Evolutionary conservation across 371 early-diverging fungal species (phyloP), one percentile per base, ranked within the genome.

Genomic region (Mortierella sp.): DNA sequence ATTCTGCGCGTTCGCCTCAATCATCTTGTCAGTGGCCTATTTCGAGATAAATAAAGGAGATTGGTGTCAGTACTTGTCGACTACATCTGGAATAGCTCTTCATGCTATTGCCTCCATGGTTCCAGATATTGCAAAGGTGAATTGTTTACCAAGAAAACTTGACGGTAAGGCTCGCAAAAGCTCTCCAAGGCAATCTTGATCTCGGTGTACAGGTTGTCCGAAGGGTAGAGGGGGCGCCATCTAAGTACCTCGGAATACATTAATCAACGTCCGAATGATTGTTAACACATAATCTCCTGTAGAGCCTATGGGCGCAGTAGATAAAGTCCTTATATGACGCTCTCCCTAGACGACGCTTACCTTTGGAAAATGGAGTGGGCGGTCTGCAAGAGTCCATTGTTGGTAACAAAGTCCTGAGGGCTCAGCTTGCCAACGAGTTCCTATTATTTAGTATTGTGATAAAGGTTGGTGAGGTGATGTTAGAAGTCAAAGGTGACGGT

Each of bases 331-430:
- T 9, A 19, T 31, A 31, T 6, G 14, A 7, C 26, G 21, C 70
- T 13, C 26, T 5, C 11, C 11, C 50, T 28, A 6, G 2, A 19
- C 9, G 3, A 5, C 34, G 50, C 81, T 38, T 90, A 95, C 95
- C 96, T 92, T 85, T 96, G 96, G 89, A 99, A 98, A 78, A 99
- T 96, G 9, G 96, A 95, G 85, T 98, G 98, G 5, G 97, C 96
- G 16, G 98, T 97, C 78, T 96, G 94, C 83, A 99, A 92, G 44
- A 99, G 93, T 75, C 97, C 98, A 76, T 96, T 94, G 90, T 98
- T 98, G 70, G 92, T 91, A 71, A 89, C 90, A 87, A 92, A 96
- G 87, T 98, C 96, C 4, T 92, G 91, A 1, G 94, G 89, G 72
- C 93, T 95, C 58, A 99, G 89, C 83, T 95, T 94, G 74, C 90